Base-by-base conservation (phyloP, 1,284 basidiomycete species). In the Leccinum solheimii region DNA sequence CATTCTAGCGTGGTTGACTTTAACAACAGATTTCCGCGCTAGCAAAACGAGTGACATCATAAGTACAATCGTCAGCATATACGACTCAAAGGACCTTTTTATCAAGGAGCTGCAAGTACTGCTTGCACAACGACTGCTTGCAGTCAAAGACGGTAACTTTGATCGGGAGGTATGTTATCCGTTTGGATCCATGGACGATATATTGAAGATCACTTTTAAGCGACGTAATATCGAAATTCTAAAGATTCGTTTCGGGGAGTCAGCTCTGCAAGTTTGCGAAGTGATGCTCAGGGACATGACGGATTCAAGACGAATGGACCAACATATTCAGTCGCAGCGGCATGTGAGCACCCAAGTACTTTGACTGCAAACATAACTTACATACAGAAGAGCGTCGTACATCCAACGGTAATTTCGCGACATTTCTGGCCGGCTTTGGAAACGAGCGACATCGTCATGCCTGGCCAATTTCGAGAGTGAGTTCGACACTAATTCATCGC, bases 221-320 rank as follows among this genome's bases (percentile, higher is more conserved):
- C 86, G 95, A 27, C 85, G 91, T 30, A 97, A 93, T 68, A 88
- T 97, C 61, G 95, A 97, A 75, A 91, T 96, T 56, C 78, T 98
- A 63, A 98, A 97, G 79, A 84, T 95, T 58, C 88, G 95, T 4
- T 98, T 98, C 68, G 95, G 95, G 21, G 95, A 98, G 71, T 83
- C 87, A 1, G 88, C 93, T 0, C 75, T 98, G 63, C 93, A 95
- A 72, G 90, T 94, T 1, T 97, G 95, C 79, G 95, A 98, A 72
- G 94, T 98, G 62, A 98, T 98, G 95, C 78, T 98, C 70, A 91
- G 89, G 70, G 95, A 98, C 75, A 91, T 98, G 86, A 90, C 92
- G 6, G 95, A 97, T 73, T 97, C 95, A 48, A 91, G 89, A 68
- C 85, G 94, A 45, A 92, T 90, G 57, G 91, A 98, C 72, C 85